Evolutionary conservation across 352 stramenopile species (phyloP).

Genomic region (Globisporangium radiosum): DNA sequence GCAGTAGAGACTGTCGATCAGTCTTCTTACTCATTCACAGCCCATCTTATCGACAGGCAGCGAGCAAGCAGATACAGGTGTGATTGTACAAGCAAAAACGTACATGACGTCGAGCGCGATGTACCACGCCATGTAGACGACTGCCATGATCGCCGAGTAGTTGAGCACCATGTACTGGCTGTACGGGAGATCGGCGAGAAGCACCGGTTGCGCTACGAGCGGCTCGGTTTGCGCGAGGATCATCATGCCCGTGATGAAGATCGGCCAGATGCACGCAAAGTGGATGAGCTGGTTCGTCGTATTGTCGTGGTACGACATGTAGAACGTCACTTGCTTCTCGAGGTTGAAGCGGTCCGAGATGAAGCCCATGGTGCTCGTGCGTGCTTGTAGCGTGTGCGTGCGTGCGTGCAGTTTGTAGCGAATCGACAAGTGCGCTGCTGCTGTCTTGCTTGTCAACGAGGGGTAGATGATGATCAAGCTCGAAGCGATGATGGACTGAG

Average conservation of each 20-base stretch:
- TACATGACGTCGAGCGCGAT: conserved; percentile 32
- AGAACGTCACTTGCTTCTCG: conserved; percentile 58
- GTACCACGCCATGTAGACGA: conserved; percentile 51
- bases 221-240: conserved; percentile 30
- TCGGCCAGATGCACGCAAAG: conserved; percentile 58
- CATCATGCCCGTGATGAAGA: conserved; percentile 40
- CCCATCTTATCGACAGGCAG: no score
- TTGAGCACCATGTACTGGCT: conserved; percentile 40
- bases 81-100: not conserved
- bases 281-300: conserved; percentile 56
- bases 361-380: conserved; percentile 14
- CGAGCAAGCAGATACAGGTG: no score
- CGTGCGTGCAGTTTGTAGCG: no score
- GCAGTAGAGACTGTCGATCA: not conserved
- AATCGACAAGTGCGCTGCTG: not conserved
- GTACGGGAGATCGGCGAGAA: conserved; percentile 17
- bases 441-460: not conserved
- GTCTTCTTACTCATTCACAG: not conserved
- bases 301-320: conserved; percentile 61
- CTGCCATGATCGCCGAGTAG: conserved; percentile 18
- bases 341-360: conserved; percentile 43
- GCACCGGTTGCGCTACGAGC: conserved; percentile 15
- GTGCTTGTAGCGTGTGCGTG: not conserved
- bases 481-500: not conserved
- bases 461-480: not conserved